Base-by-base conservation (phyloP, 2,329 filamentous ascomycete species). In the Alternaria sp. region DNA sequence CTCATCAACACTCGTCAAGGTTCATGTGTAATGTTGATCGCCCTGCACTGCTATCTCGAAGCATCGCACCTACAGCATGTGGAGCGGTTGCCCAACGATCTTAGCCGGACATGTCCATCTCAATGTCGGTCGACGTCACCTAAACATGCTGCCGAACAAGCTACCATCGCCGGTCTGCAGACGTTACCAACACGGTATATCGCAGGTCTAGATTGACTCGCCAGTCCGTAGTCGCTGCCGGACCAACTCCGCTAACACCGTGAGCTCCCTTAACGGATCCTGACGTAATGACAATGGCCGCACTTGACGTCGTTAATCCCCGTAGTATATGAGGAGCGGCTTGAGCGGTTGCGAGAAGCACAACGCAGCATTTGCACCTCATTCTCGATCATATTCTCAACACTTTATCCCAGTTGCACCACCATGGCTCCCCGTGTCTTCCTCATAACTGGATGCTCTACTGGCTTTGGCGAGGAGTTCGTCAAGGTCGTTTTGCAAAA, bases 361-460 rank as follows among this genome's bases (percentile, higher is more conserved):
- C 16, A 18, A 5, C 7, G 20, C 36, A 41, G 30, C 22, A 8
- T 16, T 22, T 46, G 1, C 18, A 22, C 26, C 26, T 22, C 26
- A 5, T 26, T 30, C 18, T 9, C 16, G 3, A 32, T 11, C 0
- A 28, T 28, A 22, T 11, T 8, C 11, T 20, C 7, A 11, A 28
- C 26, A 3, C 3, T 12, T 39, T 43, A 8, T 28, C 24, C 8
- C 36, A 8, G 8, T 36, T 54, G 12, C 16, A 24, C 12, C 47
- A 66, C 38, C 38, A 81, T 81, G 79, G 68, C 79, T 54, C 79
- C 79, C 36, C 78, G 79, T 59, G 78, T 83, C 60, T 83, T 83
- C 66, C 75, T 83, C 67, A 81, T 83, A 57, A 83, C 81, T 3
- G 81, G 81, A 54, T 81, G 79, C 18, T 80, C 76, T 3, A 82